phyloP scores from a whole-genome alignment of 495 filamentous ascomycete genomes.

The Daldinia decipiens region DNA sequence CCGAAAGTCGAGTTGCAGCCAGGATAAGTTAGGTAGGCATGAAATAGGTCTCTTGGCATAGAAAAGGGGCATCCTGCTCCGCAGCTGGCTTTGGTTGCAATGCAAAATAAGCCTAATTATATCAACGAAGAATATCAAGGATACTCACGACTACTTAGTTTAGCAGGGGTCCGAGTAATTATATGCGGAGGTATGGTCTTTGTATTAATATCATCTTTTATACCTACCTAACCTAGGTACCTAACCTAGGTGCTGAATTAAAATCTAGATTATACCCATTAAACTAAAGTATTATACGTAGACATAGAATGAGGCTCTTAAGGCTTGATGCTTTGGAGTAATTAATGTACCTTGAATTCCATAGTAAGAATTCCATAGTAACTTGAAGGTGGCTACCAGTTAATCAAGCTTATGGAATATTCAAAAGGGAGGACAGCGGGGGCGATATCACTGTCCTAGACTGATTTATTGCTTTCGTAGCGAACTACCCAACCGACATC shows the following conservation, averaged over 20 bases:
- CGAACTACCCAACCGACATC: background rate
- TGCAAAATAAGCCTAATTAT: conserved; percentile 13
- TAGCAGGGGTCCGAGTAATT: background rate
- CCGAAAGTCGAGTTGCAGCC: background rate
- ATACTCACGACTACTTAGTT: background rate
- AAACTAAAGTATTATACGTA: no score
- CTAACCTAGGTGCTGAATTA: no score
- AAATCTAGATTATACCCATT: no score
- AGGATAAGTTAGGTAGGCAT: conserved; percentile 1
- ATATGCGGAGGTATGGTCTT: no score
- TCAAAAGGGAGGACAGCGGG: background rate
- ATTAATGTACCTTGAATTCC: no score
- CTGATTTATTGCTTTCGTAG: background rate
- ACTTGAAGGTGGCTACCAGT: no score
- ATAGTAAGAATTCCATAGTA: no score
- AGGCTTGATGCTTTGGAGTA: no score
- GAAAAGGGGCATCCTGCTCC: conserved; percentile 9
- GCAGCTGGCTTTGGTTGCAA: conserved; percentile 14
- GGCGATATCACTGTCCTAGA: background rate
- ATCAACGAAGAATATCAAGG: background rate
- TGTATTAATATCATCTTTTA: no score
- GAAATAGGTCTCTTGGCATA: conserved; percentile 15
- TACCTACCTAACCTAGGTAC: no score
- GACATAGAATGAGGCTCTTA: no score
- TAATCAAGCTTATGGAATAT: background rate